phyloP scores from a whole-genome alignment of 148 eudicot species.

The Agrostemma githago region DNA sequence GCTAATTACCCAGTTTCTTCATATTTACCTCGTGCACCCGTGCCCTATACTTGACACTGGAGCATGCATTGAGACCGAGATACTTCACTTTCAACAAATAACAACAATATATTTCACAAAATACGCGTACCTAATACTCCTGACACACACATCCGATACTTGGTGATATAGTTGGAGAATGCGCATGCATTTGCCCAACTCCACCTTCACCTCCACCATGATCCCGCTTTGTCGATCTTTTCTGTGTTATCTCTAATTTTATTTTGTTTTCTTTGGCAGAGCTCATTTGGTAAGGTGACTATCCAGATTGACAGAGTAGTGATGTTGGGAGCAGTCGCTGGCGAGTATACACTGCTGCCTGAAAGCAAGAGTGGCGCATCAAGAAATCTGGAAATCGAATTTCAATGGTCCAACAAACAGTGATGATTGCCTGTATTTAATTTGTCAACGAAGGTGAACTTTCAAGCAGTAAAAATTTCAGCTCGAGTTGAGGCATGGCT shows the following conservation, averaged over 20 bases:
- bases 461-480: not conserved
- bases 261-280: conserved; percentile 40
- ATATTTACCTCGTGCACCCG: not conserved
- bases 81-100: not conserved
- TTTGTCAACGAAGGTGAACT: conserved; percentile 1
- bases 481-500: conserved; percentile 2
- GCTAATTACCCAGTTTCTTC: not conserved
- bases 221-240: not conserved
- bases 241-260: not conserved
- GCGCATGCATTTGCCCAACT: not conserved
- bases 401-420: conserved; percentile 85
- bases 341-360: conserved; percentile 87
- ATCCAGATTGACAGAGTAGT: conserved; percentile 98
- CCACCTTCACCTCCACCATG: not conserved
- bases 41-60: not conserved
- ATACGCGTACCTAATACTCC: not conserved
- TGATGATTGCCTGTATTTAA: conserved; percentile 1
- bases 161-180: not conserved
- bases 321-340: conserved; percentile 92
- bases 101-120: not conserved
- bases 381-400: conserved; percentile 91
- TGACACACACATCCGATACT: not conserved
- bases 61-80: not conserved
- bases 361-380: conserved; percentile 97
- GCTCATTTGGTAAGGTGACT: conserved; percentile 94